Evolutionary conservation across 257 asterid genomes (phyloP).

Genomic region (Solanum corneliomulleri): DNA sequence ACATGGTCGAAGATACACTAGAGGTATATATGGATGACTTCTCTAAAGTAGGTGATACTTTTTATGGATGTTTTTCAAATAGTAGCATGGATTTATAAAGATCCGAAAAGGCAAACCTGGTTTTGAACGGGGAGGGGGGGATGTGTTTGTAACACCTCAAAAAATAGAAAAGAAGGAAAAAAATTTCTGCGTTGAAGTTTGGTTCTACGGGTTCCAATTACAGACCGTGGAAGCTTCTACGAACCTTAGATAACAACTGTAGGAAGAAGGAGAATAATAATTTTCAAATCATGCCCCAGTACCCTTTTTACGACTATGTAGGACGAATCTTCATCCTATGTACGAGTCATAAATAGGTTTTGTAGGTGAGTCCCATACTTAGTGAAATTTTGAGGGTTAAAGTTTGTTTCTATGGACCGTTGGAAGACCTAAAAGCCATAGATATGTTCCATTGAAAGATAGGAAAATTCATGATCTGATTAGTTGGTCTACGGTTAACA

Average conservation of each 20-base stretch:
- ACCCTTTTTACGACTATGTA: too few species aligned
- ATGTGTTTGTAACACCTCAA: neutral
- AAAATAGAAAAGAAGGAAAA: neutral
- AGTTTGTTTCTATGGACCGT: too few species aligned
- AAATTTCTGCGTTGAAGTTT: too few species aligned
- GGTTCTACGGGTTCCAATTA: too few species aligned
- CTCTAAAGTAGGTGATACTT: neutral
- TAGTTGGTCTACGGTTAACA: neutral
- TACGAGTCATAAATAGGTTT: neutral
- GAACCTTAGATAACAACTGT: fast-evolving
- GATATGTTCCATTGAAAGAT: too few species aligned
- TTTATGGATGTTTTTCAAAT: neutral
- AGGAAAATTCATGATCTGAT: neutral
- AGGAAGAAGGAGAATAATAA: too few species aligned
- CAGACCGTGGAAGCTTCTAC: too few species aligned
- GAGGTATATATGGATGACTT: neutral
- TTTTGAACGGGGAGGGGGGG: too few species aligned
- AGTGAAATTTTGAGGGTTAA: neutral
- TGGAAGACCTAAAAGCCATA: neutral
- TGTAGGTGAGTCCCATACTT: neutral
- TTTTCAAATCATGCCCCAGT: neutral
- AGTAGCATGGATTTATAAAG: neutral
- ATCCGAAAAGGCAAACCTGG: neutral
- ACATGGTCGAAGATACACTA: too few species aligned
- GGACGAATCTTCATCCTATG: neutral